Base-by-base conservation (phyloP, 768 basidiomycete genomes). In the Mycena indigotica region DNA sequence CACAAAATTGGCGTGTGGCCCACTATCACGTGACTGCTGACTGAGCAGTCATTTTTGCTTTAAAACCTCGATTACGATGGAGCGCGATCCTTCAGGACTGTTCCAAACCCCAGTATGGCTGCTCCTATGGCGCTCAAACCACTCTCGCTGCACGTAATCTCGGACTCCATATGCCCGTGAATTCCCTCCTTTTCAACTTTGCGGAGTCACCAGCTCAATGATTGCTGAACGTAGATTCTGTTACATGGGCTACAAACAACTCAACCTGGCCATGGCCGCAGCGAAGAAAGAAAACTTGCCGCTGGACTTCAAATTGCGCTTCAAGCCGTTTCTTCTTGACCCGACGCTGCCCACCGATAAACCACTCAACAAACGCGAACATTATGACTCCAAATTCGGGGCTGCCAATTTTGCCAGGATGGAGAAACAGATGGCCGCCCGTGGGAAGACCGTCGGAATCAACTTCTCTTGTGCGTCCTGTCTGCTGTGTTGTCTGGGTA, bases 81-180 rank as follows among this genome's bases (percentile, higher is more conserved):
- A n/a, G n/a, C n/a, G n/a, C n/a, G n/a, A n/a, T n/a, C n/a, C n/a
- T 17, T 35, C 32, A 35, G 32, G 8, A 8, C 32, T 35, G 32
- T 35, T 17, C 53, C 44, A 57, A 53, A 52, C n/a, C n/a, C n/a
- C n/a, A n/a, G n/a, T n/a, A n/a, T n/a, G n/a, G n/a, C n/a, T n/a
- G 55, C 60, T 17, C 24, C 61, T 23, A 58, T 44, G 32, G 62
- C 58, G 16, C 55, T 60, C 55, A 53, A 46, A 44, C 55, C 58
- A 4, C 46, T 63, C 17, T 45, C 58, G 19, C 29, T 63, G 24
- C 28, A 63, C 3, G 54, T 63, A 19, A 57, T 60, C 52, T 60
- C 58, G 38, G 62, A 63, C 49, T 60, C 62, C 21, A 63, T 63
- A 3, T 63, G 62, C 58, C 62, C 62, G 62, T 62, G 19, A 13